phyloP scores from a whole-genome alignment of 345 rosid species.

The Acer campestre region DNA sequence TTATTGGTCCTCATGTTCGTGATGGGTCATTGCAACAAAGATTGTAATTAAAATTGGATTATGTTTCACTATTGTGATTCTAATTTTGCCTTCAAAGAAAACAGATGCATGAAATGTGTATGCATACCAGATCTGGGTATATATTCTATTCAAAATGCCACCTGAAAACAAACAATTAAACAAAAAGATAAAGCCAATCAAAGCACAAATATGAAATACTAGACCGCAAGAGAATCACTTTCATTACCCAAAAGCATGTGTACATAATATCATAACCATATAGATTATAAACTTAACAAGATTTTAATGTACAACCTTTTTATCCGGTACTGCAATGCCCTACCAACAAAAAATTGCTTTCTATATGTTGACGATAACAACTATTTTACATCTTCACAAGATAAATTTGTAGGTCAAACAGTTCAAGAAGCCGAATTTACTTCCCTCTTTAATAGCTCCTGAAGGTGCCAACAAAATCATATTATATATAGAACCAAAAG shows the following conservation, averaged over 20 bases:
- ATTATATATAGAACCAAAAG: neutral
- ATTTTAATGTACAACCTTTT: neutral
- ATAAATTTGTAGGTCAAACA: neutral
- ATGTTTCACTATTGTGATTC: neutral
- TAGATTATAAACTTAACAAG: neutral
- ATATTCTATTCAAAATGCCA: neutral
- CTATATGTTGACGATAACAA: neutral
- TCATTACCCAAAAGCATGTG: neutral
- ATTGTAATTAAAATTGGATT: no score
- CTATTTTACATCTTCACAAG: conserved; percentile 27
- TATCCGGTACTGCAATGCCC: conserved; percentile 4
- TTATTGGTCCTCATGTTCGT: neutral
- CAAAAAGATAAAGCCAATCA: neutral
- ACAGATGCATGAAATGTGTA: neutral
- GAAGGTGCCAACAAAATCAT: conserved; percentile 5
- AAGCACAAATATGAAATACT: neutral
- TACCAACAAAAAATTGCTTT: neutral
- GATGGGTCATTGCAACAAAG: conserved; percentile 4
- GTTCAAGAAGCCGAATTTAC: conserved; percentile 48
- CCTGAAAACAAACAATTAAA: no score
- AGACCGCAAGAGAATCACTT: neutral
- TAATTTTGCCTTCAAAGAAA: neutral
- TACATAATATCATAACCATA: neutral
- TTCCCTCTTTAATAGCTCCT: conserved; percentile 55
- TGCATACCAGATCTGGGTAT: neutral